phyloP scores from a whole-genome alignment of 2,329 filamentous ascomycete genomes.

The Fusarium marasasianum region DNA sequence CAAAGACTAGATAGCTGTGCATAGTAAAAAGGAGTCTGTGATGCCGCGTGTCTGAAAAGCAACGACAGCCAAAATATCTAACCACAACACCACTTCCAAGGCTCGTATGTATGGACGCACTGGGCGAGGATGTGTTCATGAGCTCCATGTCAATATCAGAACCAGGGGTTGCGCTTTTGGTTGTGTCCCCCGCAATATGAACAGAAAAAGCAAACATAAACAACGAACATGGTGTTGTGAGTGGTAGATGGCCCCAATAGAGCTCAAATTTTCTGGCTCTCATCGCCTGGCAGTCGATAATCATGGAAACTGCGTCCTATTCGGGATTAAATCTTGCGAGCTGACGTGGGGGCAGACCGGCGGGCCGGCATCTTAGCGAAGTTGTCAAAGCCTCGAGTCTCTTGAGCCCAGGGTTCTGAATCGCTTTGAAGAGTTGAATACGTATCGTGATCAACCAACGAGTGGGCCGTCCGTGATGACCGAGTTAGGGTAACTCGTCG shows the following conservation, averaged over 20 bases:
- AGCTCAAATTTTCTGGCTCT: neutral
- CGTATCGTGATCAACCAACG: neutral
- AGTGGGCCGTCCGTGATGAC: conserved; percentile 16
- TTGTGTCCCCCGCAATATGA: conserved; percentile 23
- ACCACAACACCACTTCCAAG: conserved; percentile 11
- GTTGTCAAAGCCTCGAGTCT: neutral
- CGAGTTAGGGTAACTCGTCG: conserved; percentile 11
- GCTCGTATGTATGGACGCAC: conserved; percentile 2
- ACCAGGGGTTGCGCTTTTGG: conserved; percentile 19
- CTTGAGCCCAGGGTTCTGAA: neutral
- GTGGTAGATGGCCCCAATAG: conserved; percentile 4
- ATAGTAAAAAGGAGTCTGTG: neutral
- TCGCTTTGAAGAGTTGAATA: neutral
- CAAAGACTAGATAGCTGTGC: neutral
- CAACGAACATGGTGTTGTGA: conserved; percentile 7
- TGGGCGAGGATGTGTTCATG: neutral
- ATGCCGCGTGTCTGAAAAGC: neutral
- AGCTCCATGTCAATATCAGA: conserved; percentile 16
- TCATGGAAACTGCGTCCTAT: conserved; percentile 4
- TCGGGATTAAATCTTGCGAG: conserved; percentile 22
- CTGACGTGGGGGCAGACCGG: conserved; percentile 28
- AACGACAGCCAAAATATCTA: neutral
- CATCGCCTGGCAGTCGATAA: conserved; percentile 13
- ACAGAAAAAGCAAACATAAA: conserved; percentile 29
- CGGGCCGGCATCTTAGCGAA: neutral